Evolutionary conservation across 257 asterid species (phyloP), one percentile per base, ranked within the genome.

Genomic region (Solanum acaule): DNA sequence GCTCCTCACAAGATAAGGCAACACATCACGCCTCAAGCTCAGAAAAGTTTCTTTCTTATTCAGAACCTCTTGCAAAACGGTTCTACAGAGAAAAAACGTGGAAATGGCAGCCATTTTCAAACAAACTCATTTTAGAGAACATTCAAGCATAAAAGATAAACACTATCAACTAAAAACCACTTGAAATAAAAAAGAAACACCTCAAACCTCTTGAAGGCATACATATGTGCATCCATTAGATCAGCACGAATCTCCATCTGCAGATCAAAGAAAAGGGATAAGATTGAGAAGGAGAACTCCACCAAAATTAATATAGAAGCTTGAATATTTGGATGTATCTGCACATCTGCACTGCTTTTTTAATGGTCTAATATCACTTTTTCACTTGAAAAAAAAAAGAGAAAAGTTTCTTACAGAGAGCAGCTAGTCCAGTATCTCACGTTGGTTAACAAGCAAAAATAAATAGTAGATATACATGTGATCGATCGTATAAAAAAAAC

Each of bases 151-250:
- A 86, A 27, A 5, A 27, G 63, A 88, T 75, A 70, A 88, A 88
- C 76, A 83, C 63, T 52, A 78, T 44, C 38, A 86, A 76, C 72
- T 38, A 40, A 77, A 56, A 89, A 88, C 61, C 84, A 59, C 72
- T 75, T 8, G 79, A 86, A 91, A 90, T 86, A 65, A 84, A 31
- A 86, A 85, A 78, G 92, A 35, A 40, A 82, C 92, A 88, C 76
- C 87, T 90, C 95, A 4, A 89, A 97, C 99, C 99, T 97, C 93
- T 97, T 95, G 94, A 97, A 96, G 78, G 99, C 99, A 92, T 97
- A 97, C 96, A 96, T 90, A 92, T 97, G 99, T 92, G 98, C 96
- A 90, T 97, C 99, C 99, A 97, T 95, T 78, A 97, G 95, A 94
- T 97, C 99, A 65, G 98, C 88, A 86, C 95, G 95, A 88, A 95